Percentiles rank a stretch among this genome's conserved stretches.
phyloP scores from a whole-genome alignment of 1,139 yeast species.

The Saccharomycopsis phalli region DNA sequence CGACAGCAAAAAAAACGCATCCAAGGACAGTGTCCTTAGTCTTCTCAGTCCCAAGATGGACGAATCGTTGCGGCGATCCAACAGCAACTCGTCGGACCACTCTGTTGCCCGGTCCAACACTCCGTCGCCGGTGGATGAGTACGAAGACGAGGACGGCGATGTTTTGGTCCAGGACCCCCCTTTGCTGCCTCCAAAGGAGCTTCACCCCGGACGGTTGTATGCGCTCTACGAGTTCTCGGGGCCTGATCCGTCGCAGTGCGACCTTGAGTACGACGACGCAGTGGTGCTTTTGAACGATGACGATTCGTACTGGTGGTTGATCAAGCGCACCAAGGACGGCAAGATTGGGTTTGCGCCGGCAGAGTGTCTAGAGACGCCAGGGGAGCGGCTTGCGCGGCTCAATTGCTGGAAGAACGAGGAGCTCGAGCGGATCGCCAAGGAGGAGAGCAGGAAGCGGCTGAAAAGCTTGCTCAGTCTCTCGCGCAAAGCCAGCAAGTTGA shows the following conservation, averaged over 20 bases:
- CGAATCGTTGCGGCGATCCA: conserved; percentile 2
- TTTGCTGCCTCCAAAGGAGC: conserved; percentile 70
- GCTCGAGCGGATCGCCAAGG: conserved; percentile 37
- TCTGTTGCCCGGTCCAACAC: conserved; percentile 24
- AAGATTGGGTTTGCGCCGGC: conserved; percentile 94
- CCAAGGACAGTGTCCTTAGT: conserved; percentile 1
- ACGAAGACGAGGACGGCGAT: conserved; percentile 21
- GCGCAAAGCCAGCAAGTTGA: conserved; percentile 11
- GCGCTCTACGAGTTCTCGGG: conserved; percentile 85
- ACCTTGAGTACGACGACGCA: conserved; percentile 71
- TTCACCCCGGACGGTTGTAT: conserved; percentile 77
- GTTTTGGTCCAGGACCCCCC: conserved; percentile 51
- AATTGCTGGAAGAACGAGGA: conserved; percentile 92
- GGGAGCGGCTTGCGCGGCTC: conserved; percentile 81
- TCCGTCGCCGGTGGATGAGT: conserved; percentile 22
- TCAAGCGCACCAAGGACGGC: conserved; percentile 59
- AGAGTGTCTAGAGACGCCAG: conserved; percentile 85
- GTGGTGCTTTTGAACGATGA: conserved; percentile 77
- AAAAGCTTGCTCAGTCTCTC: conserved; percentile 13
- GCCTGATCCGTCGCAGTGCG: conserved; percentile 90
- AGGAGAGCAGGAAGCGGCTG: conserved; percentile 17
- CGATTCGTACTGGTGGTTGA: conserved; percentile 96
- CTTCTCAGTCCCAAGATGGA: conserved; percentile 4
- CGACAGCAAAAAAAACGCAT: neutral
- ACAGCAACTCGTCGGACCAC: conserved; percentile 22